Evolutionary conservation across 495 filamentous ascomycete genomes (phyloP), one percentile per base, ranked within the genome.

Genomic region (Tetracladium setigerum): DNA sequence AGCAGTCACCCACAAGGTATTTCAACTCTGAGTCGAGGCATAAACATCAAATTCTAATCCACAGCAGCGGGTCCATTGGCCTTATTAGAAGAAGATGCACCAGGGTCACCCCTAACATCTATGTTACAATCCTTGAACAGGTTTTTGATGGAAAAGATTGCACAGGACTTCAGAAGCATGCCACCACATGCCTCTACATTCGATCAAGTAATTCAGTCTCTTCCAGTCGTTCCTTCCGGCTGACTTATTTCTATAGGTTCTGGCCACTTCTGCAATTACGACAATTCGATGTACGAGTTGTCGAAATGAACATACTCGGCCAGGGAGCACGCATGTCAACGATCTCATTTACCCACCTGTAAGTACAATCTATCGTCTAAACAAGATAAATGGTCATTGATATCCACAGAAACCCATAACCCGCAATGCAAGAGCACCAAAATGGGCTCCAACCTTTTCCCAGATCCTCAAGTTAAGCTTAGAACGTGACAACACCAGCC

Each of bases 381-480:
- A 14, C 2, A 13, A 31, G 18, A 13, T 30, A 12, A 22, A 24
- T 38, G 19, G 12, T 40, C 10, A 34, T 30, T 18, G 52, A 55
- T 38, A 52, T 55, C 46, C 24, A 54, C 12, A 71, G 66, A 69
- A 67, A 65, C n/a, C 60, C 9, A 53, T 59, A 16, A 55, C 55
- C 9, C 67, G 79, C 51, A 77, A 78, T 38, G 66, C 69, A 22
- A 75, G 72, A 41, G 62, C 71, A 0, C 72, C 78, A 37, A 76
- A 72, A 31, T 27, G 22, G 22, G 22, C 22, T 27, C 67, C 66
- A 19, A 74, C 73, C 10, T 96, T 96, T 57, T 91, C 87, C 0
- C 81, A 88, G 54, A 77, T 91, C 18, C 65, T 96, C 32, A 89
- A 92, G 57, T 79, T 81, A 39, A 91, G 89, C 44, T 86, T 97